Percentiles rank a stretch among this genome's conserved stretches.
Conservation (phyloP, 2,329 filamentous ascomycete genomes). For the Coniella lustricola region DNA sequence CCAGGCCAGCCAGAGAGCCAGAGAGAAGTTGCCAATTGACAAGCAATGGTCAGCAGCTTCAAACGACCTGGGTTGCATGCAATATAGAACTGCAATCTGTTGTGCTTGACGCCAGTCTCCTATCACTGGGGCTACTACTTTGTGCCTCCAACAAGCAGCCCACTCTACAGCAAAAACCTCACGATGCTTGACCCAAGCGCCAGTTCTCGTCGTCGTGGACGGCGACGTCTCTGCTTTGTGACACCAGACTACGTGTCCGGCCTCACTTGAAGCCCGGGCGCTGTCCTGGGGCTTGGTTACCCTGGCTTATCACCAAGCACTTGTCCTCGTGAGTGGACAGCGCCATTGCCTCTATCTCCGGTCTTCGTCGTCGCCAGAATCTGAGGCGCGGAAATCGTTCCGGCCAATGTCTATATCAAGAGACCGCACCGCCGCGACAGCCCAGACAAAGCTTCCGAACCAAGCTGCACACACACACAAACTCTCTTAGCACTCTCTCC, state of each 20-base stretch:
- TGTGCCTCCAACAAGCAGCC: neutral
- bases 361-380: slow-evolving; percentile 13
- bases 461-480: slow-evolving; percentile 3
- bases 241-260: neutral
- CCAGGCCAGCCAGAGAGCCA: neutral
- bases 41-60: slow-evolving; percentile 9
- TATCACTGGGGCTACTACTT: no score
- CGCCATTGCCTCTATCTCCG: slow-evolving; percentile 14
- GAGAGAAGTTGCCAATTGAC: neutral
- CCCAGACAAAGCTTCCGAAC: slow-evolving; percentile 1
- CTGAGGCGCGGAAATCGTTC: slow-evolving; percentile 27
- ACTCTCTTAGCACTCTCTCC: no score
- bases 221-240: neutral
- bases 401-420: slow-evolving; percentile 26
- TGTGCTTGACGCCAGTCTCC: no score
- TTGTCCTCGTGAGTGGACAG: slow-evolving; percentile 7
- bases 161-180: neutral
- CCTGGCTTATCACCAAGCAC: slow-evolving; percentile 13
- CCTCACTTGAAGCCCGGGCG: neutral
- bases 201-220: neutral
- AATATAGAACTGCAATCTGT: neutral
- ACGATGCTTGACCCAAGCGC: neutral
- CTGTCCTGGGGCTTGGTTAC: neutral
- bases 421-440: slow-evolving; percentile 1
- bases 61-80: neutral